These are phyloP conservation scores for Chaetoscypha palmicola DNA, from an alignment of 2,329 filamentous ascomycete genomes.

Conservation along the genomic window DNA sequence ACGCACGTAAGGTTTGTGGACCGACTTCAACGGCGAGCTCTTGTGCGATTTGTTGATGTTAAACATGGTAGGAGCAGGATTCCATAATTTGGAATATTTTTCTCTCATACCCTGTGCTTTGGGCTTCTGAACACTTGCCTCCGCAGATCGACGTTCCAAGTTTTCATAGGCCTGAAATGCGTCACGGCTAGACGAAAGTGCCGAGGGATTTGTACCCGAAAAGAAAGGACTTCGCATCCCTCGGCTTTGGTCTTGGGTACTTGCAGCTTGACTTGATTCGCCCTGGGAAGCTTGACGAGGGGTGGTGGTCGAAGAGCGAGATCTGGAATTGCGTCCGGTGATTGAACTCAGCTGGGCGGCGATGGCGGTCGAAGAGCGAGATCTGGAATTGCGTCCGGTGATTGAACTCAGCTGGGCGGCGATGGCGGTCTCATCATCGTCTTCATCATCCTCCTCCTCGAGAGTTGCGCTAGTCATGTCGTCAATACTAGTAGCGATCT, in stretches of 20 bases:
- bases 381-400: neutral
- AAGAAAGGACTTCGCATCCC: neutral
- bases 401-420: constrained; percentile 13
- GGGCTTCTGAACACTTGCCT: neutral
- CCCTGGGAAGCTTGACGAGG: neutral
- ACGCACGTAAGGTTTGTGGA: neutral
- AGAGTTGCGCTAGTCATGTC: constrained; percentile 12
- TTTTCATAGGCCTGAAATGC: constrained; percentile 11
- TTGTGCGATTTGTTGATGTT: neutral
- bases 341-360: constrained; percentile 13
- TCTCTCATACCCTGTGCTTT: neutral
- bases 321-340: neutral
- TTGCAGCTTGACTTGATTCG: neutral
- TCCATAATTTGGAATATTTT: neutral
- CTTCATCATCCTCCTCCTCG: constrained; percentile 13
- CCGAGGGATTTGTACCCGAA: neutral
- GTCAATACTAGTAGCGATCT: constrained; percentile 11
- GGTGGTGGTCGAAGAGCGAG: neutral
- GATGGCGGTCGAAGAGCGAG: constrained; percentile 9
- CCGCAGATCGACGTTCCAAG: constrained; percentile 1
- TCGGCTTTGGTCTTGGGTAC: neutral
- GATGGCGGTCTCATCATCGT: constrained; percentile 14
- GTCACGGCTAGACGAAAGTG: constrained; percentile 13
- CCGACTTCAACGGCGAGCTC: neutral
- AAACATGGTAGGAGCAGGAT: neutral